Evolutionary conservation across 176 grass and related monocot genomes (phyloP).

Genomic region (Avena eriantha): DNA sequence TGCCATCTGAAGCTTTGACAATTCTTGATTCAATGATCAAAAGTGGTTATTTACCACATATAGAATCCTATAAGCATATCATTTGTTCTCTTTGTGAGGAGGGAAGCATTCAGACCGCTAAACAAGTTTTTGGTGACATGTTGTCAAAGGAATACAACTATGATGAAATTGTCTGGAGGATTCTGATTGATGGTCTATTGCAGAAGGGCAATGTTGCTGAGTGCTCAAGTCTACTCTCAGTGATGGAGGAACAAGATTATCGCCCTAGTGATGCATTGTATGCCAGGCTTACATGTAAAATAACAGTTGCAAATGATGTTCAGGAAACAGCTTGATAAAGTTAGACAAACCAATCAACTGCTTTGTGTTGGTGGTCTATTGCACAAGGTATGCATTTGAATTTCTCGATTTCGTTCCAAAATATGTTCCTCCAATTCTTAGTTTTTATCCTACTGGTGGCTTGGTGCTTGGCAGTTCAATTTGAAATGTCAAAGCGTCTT

Average conservation of each 20-base stretch:
- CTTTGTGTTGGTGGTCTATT: conserved; percentile 23
- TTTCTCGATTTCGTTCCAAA: background rate
- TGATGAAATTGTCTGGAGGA: conserved; percentile 89
- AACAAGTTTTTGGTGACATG: conserved; percentile 65
- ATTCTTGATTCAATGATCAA: conserved; percentile 76
- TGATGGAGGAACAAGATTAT: conserved; percentile 68
- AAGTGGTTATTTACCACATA: conserved; percentile 62
- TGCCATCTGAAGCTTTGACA: conserved; percentile 66
- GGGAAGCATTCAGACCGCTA: conserved; percentile 66
- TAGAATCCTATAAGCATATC: conserved; percentile 74
- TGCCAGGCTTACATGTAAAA: conserved; percentile 58
- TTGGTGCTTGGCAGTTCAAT: background rate
- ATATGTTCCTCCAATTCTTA: background rate
- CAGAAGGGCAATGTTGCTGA: conserved; percentile 57
- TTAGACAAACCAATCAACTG: conserved; percentile 25
- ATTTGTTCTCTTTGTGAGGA: conserved; percentile 76
- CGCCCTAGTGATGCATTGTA: conserved; percentile 53
- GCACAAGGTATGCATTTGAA: conserved; percentile 30
- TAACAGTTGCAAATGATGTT: conserved; percentile 39
- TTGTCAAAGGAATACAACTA: conserved; percentile 69
- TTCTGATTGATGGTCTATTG: conserved; percentile 80
- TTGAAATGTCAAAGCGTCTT: no score
- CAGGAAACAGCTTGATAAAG: conserved; percentile 52
- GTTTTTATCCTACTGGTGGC: conserved; percentile 1
- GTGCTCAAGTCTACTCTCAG: conserved; percentile 57